Evolutionary conservation across 2,329 filamentous ascomycete genomes (phyloP).

Genomic region (Calonectria multiphialidica): DNA sequence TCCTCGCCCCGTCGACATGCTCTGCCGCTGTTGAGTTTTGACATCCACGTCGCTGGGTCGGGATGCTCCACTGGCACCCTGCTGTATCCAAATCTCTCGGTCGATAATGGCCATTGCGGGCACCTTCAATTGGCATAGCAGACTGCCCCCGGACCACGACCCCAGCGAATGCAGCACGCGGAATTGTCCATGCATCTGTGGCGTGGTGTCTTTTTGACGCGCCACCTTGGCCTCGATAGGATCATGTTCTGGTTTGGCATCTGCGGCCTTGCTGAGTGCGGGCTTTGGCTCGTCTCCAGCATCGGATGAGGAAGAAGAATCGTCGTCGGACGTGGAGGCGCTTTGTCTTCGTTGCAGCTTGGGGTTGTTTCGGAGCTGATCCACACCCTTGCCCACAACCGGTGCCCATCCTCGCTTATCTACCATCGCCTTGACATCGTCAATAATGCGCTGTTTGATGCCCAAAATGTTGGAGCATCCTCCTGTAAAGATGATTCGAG

Average conservation of each 20-base stretch:
- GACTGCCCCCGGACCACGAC: conserved; percentile 79
- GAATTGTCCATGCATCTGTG: conserved; percentile 68
- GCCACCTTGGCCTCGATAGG: conserved; percentile 52
- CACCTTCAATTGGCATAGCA: conserved; percentile 76
- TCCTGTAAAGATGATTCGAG: conserved; percentile 88
- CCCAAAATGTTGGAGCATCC: conserved; percentile 85
- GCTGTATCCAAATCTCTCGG: conserved; percentile 76
- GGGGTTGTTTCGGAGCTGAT: conserved; percentile 61
- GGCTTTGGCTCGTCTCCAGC: conserved; percentile 33
- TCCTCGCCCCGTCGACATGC: conserved; percentile 66
- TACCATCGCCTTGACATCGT: conserved; percentile 78
- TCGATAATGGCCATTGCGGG: conserved; percentile 78
- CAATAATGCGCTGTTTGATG: conserved; percentile 80
- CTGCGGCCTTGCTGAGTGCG: conserved; percentile 39
- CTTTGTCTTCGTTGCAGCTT: conserved; percentile 53
- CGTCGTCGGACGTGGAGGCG: conserved; percentile 30
- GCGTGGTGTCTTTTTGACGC: conserved; percentile 50
- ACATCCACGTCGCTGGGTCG: conserved; percentile 70
- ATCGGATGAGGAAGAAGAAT: conserved; percentile 38
- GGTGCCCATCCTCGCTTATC: conserved; percentile 81
- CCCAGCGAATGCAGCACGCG: conserved; percentile 78
- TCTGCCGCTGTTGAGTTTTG: conserved; percentile 72
- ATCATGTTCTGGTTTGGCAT: conserved; percentile 43
- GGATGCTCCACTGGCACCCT: conserved; percentile 73
- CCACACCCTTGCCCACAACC: conserved; percentile 77